These are phyloP conservation scores for Prunus yedoensis DNA, from an alignment of 331 rosid species.

Conservation along the genomic window DNA sequence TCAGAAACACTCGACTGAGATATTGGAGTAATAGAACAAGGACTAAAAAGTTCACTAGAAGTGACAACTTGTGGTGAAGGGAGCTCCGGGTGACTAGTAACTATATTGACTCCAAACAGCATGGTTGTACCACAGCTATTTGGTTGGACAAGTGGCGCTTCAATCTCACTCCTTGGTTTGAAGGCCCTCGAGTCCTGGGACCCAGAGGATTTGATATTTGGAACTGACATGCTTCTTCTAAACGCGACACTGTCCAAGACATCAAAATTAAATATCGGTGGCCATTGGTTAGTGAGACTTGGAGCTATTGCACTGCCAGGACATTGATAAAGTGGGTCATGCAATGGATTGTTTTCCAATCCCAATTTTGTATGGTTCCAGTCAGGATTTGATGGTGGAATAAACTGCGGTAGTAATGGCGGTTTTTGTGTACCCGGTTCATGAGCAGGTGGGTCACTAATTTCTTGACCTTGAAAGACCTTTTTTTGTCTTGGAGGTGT, in stretches of 20 bases:
- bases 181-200: slow-evolving; percentile 33
- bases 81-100: slow-evolving; percentile 50
- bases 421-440: slow-evolving; percentile 26
- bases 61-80: slow-evolving; percentile 64
- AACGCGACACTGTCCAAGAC: slow-evolving; percentile 17
- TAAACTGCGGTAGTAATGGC: slow-evolving; percentile 12
- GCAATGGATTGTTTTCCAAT: slow-evolving; percentile 30
- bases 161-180: slow-evolving; percentile 39
- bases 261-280: neutral
- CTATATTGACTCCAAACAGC: slow-evolving; percentile 57
- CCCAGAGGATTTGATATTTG: slow-evolving; percentile 39
- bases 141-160: slow-evolving; percentile 32
- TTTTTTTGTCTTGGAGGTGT: slow-evolving; percentile 22
- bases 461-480: slow-evolving; percentile 73
- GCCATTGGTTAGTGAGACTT: slow-evolving; percentile 21
- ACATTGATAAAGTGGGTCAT: slow-evolving; percentile 22
- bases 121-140: slow-evolving; percentile 11
- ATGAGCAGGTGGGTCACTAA: slow-evolving; percentile 20
- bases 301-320: slow-evolving; percentile 28
- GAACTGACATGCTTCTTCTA: slow-evolving; percentile 32
- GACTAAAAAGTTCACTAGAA: slow-evolving; percentile 31
- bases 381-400: slow-evolving; percentile 18
- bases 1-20: slow-evolving; percentile 42
- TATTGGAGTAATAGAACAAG: slow-evolving; percentile 45
- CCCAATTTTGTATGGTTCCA: slow-evolving; percentile 12